phyloP scores from a whole-genome alignment of 1,284 basidiomycete genomes.

The Thelephora terrestris region DNA sequence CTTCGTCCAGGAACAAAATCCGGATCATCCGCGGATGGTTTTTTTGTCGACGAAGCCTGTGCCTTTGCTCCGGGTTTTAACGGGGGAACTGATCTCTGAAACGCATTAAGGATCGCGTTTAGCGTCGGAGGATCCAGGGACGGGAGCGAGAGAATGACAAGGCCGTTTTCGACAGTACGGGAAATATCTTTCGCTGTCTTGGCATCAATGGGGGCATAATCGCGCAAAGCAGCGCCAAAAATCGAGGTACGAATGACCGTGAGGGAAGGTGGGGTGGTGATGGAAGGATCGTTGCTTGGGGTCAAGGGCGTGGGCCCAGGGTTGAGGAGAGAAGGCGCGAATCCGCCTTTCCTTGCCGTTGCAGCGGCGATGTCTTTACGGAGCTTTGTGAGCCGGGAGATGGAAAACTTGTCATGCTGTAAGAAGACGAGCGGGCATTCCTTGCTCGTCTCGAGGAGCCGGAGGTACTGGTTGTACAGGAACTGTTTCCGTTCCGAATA shows the following conservation, averaged over 20 bases:
- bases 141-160: slow-evolving; percentile 60
- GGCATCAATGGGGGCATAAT: slow-evolving; percentile 41
- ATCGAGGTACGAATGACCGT: slow-evolving; percentile 60
- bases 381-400: slow-evolving; percentile 50
- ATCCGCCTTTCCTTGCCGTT: slow-evolving; percentile 30
- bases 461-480: slow-evolving; percentile 66
- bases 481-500: slow-evolving; percentile 66
- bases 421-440: slow-evolving; percentile 58
- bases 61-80: slow-evolving; percentile 39
- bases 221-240: slow-evolving; percentile 62
- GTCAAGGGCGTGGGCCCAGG: slow-evolving; percentile 26
- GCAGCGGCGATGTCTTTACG: slow-evolving; percentile 53
- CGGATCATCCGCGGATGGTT: slow-evolving; percentile 33
- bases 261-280: slow-evolving; percentile 33
- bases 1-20: slow-evolving; percentile 51
- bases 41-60: slow-evolving; percentile 27
- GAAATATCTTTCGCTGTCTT: slow-evolving; percentile 40
- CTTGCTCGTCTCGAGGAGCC: slow-evolving; percentile 44
- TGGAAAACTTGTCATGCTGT: slow-evolving; percentile 59
- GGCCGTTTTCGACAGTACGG: slow-evolving; percentile 41
- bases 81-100: slow-evolving; percentile 57
- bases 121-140: slow-evolving; percentile 63
- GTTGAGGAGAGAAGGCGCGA: slow-evolving; percentile 31
- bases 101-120: slow-evolving; percentile 51
- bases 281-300: slow-evolving; percentile 14